Base-by-base conservation (phyloP, 2,329 filamentous ascomycete species). In the Colletotrichum salicis region DNA sequence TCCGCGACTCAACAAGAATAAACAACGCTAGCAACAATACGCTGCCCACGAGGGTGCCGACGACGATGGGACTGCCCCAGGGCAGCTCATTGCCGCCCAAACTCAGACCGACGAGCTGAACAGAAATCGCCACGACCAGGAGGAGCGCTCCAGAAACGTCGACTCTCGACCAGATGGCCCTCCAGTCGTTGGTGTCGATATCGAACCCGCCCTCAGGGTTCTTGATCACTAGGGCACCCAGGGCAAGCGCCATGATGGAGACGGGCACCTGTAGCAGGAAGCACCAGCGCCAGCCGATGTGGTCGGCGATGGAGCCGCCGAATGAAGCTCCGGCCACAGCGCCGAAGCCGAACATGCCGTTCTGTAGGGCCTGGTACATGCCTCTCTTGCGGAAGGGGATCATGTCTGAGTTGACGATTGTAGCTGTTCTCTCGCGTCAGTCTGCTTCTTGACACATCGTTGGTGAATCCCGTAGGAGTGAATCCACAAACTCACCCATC, bases 281-380 rank as follows among this genome's bases (percentile, higher is more conserved):
- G 67, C 89, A 91, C 86, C 88, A 92, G 27, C 92, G 84, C 91
- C 91, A 93, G 11, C 91, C 91, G 27, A 93, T 84, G 1, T 81
- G 83, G 74, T 93, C 90, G 29, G 90, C 90, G 12, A 93, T 86
- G 41, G 88, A 85, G 1, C 91, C 91, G 3, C 91, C 91, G 58
- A 92, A 86, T 0, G 89, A 89, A 10, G 90, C 90, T 1, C 91
- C 91, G 24, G 86, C 85, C 41, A 91, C 88, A 2, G 89, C 86
- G 0, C 90, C 90, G 72, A 91, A 89, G 1, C 90, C 90, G 70
- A 88, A 87, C 41, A 91, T 84, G 19, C 84, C 87, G 70, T 92
- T 92, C 74, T 91, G 89, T 11, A 89, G 73, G 56, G 90, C 86
- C 77, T 92, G 82, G 78, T 91, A 90, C 86, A 89, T 89, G 51